Base-by-base conservation (phyloP, 345 rosid genomes). In the Heritiera littoralis region DNA sequence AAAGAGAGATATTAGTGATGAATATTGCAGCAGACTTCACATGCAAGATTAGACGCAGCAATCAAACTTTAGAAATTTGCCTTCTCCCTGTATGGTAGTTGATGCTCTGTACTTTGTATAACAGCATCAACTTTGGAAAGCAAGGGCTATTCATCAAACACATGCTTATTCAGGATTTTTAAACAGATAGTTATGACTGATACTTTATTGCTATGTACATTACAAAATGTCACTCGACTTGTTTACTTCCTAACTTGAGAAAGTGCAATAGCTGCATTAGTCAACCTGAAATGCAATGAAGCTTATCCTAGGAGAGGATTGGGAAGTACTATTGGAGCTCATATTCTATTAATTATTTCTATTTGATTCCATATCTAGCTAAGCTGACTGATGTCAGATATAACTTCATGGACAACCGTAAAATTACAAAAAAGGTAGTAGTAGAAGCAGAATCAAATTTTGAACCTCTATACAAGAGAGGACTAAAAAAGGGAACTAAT, bases 21-120 rank as follows among this genome's bases (percentile, higher is more conserved):
- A 56, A 74, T 7, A 51, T 35, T 54, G n/a, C n/a, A 74, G 59
- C 75, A 72, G 41, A 52, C 20, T 72, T 32, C 46, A 72, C 20
- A 74, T 58, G 32, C 54, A 58, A 40, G 32, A 71, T 8, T 71
- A 6, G 59, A 18, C 28, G 15, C 14, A 18, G 43, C 60, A 51
- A 40, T 28, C 74, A 48, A 6, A 28, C 75, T 12, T 23, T 23
- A 70, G 41, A 70, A 13, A 48, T 28, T 70, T 49, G n/a, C 23
- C 60, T 49, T 71, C 60, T 18, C 18, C 43, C 23, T 6, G 41
- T 49, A 61, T 52, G 2, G 35, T 52, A 20, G 48, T 54, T 41
- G 28, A 72, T 15, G 64, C 63, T 35, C 48, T 32, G 63, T 72
- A 11, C 63, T 35, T 52, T 17, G 46, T 18, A 9, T 41, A 51